These are phyloP conservation scores for Citrus hindsii DNA, from an alignment of 345 rosid genomes.

Conservation along the genomic window DNA sequence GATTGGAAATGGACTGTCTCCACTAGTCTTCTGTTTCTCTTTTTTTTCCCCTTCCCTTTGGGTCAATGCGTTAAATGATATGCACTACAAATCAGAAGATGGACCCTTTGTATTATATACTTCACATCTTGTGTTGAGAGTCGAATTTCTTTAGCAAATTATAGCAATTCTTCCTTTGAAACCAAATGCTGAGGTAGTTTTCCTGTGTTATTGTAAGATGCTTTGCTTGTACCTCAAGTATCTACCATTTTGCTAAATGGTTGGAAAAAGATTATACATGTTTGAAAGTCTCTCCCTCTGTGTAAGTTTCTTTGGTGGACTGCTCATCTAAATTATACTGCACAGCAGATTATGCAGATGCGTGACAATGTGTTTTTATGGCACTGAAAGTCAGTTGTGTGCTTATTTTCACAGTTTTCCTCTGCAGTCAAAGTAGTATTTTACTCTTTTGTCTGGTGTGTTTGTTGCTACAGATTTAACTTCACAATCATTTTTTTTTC, in stretches of 20 bases:
- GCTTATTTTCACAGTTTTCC: neutral
- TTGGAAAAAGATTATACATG: neutral
- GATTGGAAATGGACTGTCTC: neutral
- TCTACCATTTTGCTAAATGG: neutral
- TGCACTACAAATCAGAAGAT: neutral
- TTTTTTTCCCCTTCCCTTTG: neutral
- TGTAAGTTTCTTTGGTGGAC: neutral
- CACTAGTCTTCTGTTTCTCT: neutral
- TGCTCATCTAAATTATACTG: neutral
- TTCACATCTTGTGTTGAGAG: neutral
- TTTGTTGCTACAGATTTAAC: slow-evolving; percentile 4
- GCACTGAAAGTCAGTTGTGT: neutral
- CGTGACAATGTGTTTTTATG: neutral
- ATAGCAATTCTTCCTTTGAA: neutral
- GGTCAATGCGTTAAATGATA: neutral
- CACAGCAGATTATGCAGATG: neutral
- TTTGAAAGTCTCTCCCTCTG: neutral
- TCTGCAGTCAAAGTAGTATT: neutral
- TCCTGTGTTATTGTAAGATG: neutral
- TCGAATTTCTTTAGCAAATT: neutral
- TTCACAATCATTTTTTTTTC: neutral
- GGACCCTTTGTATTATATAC: neutral
- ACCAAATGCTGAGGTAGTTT: neutral
- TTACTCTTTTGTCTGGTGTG: neutral
- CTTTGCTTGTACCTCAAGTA: neutral